Evolutionary conservation across 106 monocot genomes (phyloP).

Genomic region (Chionographis japonica): DNA sequence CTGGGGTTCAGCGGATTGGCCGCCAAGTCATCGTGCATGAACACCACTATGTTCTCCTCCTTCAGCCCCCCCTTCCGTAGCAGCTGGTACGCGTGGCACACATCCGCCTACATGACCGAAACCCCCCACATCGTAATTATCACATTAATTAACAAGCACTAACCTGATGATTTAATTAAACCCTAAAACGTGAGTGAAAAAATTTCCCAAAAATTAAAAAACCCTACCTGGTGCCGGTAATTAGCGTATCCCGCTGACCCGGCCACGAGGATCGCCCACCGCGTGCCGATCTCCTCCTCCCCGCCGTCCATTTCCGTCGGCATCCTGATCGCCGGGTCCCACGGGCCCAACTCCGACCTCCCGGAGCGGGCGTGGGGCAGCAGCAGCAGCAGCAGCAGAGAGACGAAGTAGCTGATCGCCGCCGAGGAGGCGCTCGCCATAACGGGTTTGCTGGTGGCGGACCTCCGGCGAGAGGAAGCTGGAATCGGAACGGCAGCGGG

Average conservation of each 20-base stretch:
- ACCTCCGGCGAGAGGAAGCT: too few species aligned
- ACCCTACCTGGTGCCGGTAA: constrained; percentile 67
- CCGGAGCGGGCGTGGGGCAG: not conserved
- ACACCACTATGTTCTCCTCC: constrained; percentile 92
- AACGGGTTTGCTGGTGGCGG: not conserved
- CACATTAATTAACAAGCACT: not conserved
- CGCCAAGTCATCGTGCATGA: constrained; percentile 95
- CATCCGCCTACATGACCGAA: constrained; percentile 56
- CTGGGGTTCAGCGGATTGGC: constrained; percentile 65
- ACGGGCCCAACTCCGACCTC: not conserved
- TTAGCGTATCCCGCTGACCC: constrained; percentile 68
- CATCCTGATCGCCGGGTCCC: constrained; percentile 38
- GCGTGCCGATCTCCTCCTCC: constrained; percentile 42
- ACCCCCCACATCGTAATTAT: too few species aligned
- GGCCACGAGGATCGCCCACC: constrained; percentile 86
- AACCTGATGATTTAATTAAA: not conserved
- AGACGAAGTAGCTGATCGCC: not conserved
- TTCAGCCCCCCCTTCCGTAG: constrained; percentile 73
- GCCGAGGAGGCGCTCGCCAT: not conserved
- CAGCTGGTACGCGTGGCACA: constrained; percentile 92
- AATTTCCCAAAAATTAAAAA: too few species aligned
- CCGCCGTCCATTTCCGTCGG: constrained; percentile 18
- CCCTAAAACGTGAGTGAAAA: not conserved
- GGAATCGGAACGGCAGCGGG: too few species aligned
- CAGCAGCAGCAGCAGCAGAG: not conserved